Evolutionary conservation across 2,329 filamentous ascomycete species (phyloP), one percentile per base, ranked within the genome.

Genomic region (Dactylellina sp.): DNA sequence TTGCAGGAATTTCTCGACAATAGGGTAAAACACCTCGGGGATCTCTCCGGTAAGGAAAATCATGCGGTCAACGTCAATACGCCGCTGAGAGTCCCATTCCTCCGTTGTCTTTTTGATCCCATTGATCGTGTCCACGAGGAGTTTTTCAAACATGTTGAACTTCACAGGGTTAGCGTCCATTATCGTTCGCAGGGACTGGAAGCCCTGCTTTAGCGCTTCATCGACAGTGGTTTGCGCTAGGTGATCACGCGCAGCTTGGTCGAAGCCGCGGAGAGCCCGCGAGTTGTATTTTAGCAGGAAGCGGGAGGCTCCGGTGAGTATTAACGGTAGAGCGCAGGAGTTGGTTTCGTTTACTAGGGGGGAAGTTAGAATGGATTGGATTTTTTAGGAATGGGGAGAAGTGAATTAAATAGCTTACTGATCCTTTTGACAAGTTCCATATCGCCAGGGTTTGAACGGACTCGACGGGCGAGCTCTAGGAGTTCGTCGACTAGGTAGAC

Each of bases 1-100:
- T 14, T 71, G 71, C 16, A 79, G 56, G 9, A 79, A 72, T 1
- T 75, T 63, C 22, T 79, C 76, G 0, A 78, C 76, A 5, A 76
- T 74, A 4, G 61, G 66, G 7, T 70, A 57, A 35, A 79, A 78
- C 12, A 78, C 76, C 2, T 63, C 63, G 1, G 78, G 78, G 9
- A 79, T 78, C 25, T 78, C 76, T 16, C 77, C 78, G 9, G 78
- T 77, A 9, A 79, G 71, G 47, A 79, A 79, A 24, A 79, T 76
- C 35, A 75, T 57, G 12, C 77, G 74, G 42, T 79, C 78, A 12
- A 76, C 75, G 11, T 71, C 76, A 35, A 76, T 75, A 5, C 77
- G 76, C 0, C 55, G 28, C 28, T 46, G 77, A 55, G 55, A 59
- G 50, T 74, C 78, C 78, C 57, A 76, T 49, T 46, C 76, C 59